Conservation (phyloP, 345 rosid genomes). For the Pugionium dolabratum region DNA sequence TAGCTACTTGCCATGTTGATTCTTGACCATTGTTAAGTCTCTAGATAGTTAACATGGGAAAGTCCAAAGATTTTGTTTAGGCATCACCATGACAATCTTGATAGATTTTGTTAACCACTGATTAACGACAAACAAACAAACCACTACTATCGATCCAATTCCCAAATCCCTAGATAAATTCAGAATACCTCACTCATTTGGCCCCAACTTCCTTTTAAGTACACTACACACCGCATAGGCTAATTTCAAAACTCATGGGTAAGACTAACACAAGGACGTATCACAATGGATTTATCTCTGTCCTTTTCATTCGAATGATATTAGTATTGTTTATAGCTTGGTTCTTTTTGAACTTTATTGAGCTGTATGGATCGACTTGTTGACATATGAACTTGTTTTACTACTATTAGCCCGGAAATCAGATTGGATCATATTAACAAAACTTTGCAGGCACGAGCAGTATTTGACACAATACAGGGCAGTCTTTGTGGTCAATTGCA, state of each 20-base stretch:
- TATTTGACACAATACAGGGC: conserved; percentile 77
- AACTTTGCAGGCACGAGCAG: conserved; percentile 63
- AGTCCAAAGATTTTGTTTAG: not conserved
- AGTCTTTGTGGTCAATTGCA: conserved; percentile 69
- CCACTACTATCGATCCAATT: not conserved
- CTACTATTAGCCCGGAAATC: not conserved
- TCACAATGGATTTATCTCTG: not conserved
- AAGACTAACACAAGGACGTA: not conserved
- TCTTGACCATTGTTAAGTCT: conserved; percentile 1
- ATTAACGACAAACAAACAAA: too few relatives aligned
- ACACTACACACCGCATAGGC: not conserved
- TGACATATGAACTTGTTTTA: not conserved
- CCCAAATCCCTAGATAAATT: not conserved
- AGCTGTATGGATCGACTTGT: not conserved
- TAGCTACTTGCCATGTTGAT: not conserved
- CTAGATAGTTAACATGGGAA: not conserved
- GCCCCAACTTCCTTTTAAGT: not conserved
- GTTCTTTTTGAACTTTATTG: not conserved
- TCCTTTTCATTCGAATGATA: not conserved
- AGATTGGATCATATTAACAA: too few relatives aligned
- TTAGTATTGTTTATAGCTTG: conserved; percentile 7
- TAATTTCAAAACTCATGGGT: not conserved
- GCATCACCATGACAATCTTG: not conserved
- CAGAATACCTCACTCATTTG: not conserved
- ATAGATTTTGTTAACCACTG: not conserved